phyloP scores from a whole-genome alignment of 768 basidiomycete genomes.

The Lactarius quietus region DNA sequence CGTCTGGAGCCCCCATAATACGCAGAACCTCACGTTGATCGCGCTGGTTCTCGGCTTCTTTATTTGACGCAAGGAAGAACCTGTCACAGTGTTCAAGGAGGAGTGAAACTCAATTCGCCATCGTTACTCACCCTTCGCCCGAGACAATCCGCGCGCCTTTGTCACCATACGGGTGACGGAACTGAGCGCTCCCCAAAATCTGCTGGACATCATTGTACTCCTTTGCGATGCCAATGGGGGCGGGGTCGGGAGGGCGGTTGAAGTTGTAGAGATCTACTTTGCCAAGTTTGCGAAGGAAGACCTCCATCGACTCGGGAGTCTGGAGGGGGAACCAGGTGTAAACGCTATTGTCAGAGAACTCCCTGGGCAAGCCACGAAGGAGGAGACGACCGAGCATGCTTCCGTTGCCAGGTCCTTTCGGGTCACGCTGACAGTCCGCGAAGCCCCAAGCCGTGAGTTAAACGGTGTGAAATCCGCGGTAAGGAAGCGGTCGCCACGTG shows the following conservation, averaged over 20 bases:
- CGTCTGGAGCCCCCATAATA: conserved; percentile 46
- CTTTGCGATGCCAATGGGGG: conserved; percentile 34
- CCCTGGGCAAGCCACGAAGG: conserved; percentile 66
- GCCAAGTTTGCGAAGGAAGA: conserved; percentile 52
- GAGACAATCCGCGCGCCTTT: conserved; percentile 52
- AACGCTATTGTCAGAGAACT: conserved; percentile 64
- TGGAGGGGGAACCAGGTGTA: conserved; percentile 90
- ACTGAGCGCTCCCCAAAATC: conserved; percentile 49
- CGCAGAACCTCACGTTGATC: conserved; percentile 47
- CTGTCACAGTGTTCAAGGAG: conserved; percentile 35
- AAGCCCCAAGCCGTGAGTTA: conserved; percentile 86
- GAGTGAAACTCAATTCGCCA: neutral
- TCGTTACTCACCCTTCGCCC: conserved; percentile 52
- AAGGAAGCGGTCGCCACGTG: conserved; percentile 79
- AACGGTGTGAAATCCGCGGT: conserved; percentile 78
- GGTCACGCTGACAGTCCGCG: conserved; percentile 74
- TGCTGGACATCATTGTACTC: conserved; percentile 50
- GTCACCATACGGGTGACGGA: conserved; percentile 46
- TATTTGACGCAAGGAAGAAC: conserved; percentile 60
- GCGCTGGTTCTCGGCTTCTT: conserved; percentile 37
- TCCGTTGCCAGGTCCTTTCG: conserved; percentile 68
- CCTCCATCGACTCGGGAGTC: conserved; percentile 68
- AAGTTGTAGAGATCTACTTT: conserved; percentile 53
- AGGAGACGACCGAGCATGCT: conserved; percentile 72
- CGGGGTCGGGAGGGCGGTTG: conserved; percentile 41